phyloP scores from a whole-genome alignment of 768 basidiomycete genomes.

The Suillus sp. region DNA sequence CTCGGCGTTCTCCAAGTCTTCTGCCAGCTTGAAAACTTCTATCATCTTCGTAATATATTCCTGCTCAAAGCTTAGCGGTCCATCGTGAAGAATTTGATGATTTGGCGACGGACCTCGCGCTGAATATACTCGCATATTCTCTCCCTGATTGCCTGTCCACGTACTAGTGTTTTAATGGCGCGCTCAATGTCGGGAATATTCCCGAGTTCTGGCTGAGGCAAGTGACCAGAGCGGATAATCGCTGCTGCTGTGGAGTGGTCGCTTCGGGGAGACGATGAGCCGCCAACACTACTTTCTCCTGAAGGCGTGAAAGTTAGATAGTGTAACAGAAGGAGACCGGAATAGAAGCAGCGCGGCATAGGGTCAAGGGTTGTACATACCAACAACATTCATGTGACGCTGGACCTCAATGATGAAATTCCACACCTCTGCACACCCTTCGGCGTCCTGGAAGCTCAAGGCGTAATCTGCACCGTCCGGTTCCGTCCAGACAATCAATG shows the following conservation, averaged over 20 bases:
- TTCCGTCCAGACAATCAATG: constrained; percentile 98
- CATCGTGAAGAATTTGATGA: constrained; percentile 12
- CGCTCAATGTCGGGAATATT: constrained; percentile 79
- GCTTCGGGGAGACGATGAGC: constrained; percentile 66
- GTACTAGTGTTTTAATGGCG: constrained; percentile 72
- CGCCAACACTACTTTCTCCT: constrained; percentile 51
- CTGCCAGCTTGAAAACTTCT: constrained; percentile 82
- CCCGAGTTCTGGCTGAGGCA: constrained; percentile 76
- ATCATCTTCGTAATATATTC: constrained; percentile 88
- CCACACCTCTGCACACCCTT: constrained; percentile 97
- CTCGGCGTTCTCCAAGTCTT: constrained; percentile 89
- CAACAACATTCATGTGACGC: constrained; percentile 69
- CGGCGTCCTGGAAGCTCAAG: constrained; percentile 93
- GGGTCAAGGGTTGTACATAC: constrained; percentile 44
- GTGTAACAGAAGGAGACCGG: constrained; percentile 19
- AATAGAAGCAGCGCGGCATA: constrained; percentile 10
- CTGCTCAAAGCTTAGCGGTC: constrained; percentile 40
- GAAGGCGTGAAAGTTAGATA: constrained; percentile 20
- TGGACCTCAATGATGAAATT: constrained; percentile 94
- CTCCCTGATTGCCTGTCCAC: constrained; percentile 75
- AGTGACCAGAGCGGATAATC: constrained; percentile 70
- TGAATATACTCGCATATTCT: constrained; percentile 89
- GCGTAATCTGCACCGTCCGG: constrained; percentile 94
- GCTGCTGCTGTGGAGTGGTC: constrained; percentile 61
- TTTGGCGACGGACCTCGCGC: constrained; percentile 58